Conservation (phyloP, 345 rosid genomes). For the Acer yangbiense region DNA sequence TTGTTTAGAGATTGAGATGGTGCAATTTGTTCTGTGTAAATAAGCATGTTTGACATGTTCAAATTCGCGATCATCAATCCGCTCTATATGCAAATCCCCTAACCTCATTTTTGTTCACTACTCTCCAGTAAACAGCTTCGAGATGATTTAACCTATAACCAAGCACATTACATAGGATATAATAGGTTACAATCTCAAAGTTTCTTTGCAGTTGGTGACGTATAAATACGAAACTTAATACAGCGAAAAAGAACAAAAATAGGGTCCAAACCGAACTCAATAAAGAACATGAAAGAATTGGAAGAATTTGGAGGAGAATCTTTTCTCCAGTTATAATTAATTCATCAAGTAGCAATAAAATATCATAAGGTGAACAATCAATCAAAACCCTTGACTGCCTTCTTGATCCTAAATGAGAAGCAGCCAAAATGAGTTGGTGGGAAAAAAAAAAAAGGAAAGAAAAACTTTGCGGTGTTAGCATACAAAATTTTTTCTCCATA, state of each 20-base stretch:
- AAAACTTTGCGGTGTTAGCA: slow-evolving; percentile 24
- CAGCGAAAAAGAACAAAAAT: neutral
- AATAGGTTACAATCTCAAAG: neutral
- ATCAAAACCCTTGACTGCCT: slow-evolving; percentile 19
- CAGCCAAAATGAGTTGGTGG: neutral
- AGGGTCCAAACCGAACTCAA: neutral
- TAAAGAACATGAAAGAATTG: neutral
- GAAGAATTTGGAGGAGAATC: neutral
- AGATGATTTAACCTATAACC: too few relatives aligned
- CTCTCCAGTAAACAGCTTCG: too few relatives aligned
- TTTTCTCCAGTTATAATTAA: slow-evolving; percentile 2
- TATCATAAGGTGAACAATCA: neutral
- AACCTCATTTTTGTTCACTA: too few relatives aligned
- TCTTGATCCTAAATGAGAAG: neutral
- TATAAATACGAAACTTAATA: too few relatives aligned
- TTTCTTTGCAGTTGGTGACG: neutral
- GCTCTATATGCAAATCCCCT: too few relatives aligned
- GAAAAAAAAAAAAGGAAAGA: neutral
- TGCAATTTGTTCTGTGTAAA: neutral
- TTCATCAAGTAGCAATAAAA: neutral
- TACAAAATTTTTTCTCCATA: slow-evolving; percentile 18
- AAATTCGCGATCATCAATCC: neutral
- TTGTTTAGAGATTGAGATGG: neutral
- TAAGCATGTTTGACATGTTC: neutral
- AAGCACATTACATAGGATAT: neutral